These are phyloP conservation scores for Chondrostereum purpureum DNA, from an alignment of 1,284 basidiomycete species.

Conservation along the genomic window DNA sequence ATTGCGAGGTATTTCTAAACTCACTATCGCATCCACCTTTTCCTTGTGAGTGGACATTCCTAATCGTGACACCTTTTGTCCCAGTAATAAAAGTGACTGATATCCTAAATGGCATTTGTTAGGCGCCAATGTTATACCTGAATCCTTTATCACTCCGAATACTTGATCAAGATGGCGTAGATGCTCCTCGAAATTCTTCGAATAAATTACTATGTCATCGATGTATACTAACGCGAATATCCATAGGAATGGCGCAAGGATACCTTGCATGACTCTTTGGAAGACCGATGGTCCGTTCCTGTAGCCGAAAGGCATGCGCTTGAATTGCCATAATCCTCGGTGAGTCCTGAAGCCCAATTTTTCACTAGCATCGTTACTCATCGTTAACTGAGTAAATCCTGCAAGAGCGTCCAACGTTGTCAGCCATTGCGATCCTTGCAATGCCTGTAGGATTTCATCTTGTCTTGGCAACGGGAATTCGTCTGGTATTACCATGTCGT, in stretches of 20 bases:
- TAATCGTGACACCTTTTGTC: not conserved
- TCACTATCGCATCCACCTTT: not conserved
- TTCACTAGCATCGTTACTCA: not conserved
- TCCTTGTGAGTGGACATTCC: not conserved
- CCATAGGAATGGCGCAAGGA: too few species aligned
- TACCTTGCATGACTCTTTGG: too few species aligned
- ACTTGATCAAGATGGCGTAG: conserved; percentile 1
- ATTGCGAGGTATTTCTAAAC: not conserved
- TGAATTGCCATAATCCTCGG: conserved; percentile 1
- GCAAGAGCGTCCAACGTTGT: conserved; percentile 1
- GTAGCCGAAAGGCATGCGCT: not conserved
- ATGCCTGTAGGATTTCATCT: conserved; percentile 1
- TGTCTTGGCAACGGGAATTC: conserved; percentile 2
- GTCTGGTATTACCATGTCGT: too few species aligned
- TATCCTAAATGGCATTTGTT: not conserved
- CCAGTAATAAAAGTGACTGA: not conserved
- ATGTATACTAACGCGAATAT: too few species aligned
- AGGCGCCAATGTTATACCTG: not conserved
- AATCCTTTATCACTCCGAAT: not conserved
- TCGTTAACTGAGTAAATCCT: conserved; percentile 2
- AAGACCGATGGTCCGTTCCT: conserved; percentile 4
- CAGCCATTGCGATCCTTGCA: not conserved
- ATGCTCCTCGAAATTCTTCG: too few species aligned
- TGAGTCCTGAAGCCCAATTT: not conserved
- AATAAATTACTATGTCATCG: too few species aligned